Percentiles rank a stretch among this genome's conserved stretches.
These are phyloP conservation scores for Hysterium pulicare DNA, from an alignment of 2,329 filamentous ascomycete species.

Conservation along the genomic window DNA sequence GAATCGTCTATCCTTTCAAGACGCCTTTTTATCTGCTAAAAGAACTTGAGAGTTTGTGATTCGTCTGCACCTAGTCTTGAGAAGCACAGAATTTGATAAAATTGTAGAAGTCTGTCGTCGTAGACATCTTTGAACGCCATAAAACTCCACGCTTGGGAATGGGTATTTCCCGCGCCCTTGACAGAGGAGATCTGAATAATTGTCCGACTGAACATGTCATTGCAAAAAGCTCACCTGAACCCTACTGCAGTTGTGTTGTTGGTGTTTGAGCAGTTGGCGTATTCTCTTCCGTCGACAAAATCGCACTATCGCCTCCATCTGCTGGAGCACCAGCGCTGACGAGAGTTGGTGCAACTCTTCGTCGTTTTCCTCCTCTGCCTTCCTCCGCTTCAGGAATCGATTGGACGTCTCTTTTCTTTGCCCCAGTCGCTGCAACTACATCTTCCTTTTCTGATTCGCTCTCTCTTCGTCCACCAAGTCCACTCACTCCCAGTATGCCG, in stretches of 20 bases:
- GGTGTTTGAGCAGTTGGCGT: constrained; percentile 17
- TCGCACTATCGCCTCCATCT: constrained; percentile 21
- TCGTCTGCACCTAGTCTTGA: too few species aligned
- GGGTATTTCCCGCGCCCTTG: too few species aligned
- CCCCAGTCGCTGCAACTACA: constrained; percentile 11
- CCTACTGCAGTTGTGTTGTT: constrained; percentile 16
- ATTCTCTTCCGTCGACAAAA: constrained; percentile 30
- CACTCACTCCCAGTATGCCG: constrained; percentile 43
- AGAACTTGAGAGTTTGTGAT: too few species aligned
- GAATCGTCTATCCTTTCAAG: too few species aligned
- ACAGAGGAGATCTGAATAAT: too few species aligned
- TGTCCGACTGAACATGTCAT: too few species aligned
- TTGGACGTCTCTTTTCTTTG: constrained; percentile 37
- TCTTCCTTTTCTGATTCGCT: constrained; percentile 37
- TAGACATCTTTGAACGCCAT: too few species aligned
- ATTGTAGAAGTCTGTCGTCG: too few species aligned
- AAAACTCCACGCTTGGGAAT: too few species aligned
- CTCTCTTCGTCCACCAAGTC: constrained; percentile 20
- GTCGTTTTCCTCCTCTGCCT: constrained; percentile 39
- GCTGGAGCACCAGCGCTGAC: constrained; percentile 26
- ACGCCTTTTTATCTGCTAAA: too few species aligned
- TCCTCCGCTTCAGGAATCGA: constrained; percentile 35
- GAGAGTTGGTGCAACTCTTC: constrained; percentile 46
- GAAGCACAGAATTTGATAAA: too few species aligned
- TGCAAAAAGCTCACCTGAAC: too few species aligned